These are phyloP conservation scores for Lichtheimia hyalospora DNA, from an alignment of 371 early-diverging fungal genomes.

Conservation along the genomic window DNA sequence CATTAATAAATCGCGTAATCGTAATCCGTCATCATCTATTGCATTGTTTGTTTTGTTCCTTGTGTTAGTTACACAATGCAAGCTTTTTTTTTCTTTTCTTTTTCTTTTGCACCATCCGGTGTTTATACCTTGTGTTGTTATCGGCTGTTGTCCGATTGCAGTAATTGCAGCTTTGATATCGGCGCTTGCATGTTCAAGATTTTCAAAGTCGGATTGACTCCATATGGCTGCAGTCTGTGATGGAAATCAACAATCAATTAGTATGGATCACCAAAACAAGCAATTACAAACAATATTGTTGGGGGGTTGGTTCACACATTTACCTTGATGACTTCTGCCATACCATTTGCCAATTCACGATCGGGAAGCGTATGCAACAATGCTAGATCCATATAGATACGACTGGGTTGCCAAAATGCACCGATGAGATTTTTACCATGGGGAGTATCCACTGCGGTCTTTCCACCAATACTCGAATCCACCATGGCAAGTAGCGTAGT, in stretches of 20 bases:
- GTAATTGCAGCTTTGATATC: slow-evolving; percentile 15
- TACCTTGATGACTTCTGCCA: slow-evolving; percentile 94
- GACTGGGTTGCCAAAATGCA: slow-evolving; percentile 93
- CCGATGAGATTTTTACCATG: slow-evolving; percentile 94
- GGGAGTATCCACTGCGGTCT: slow-evolving; percentile 92
- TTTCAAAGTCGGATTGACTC: slow-evolving; percentile 75
- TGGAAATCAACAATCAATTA: background rate
- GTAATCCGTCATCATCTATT: background rate
- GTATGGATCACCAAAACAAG: background rate
- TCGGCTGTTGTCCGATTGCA: slow-evolving; percentile 25
- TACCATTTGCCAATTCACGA: slow-evolving; percentile 91
- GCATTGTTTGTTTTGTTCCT: slow-evolving; percentile 3
- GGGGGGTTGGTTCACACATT: background rate
- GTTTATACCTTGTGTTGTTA: background rate
- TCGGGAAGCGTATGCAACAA: slow-evolving; percentile 81
- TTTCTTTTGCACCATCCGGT: background rate
- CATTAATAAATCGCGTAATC: slow-evolving; percentile 35
- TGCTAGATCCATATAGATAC: slow-evolving; percentile 84
- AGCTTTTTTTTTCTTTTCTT: background rate
- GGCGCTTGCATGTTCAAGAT: slow-evolving; percentile 19
- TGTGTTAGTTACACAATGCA: background rate
- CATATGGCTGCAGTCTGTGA: slow-evolving; percentile 85
- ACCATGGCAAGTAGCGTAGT: slow-evolving; percentile 97
- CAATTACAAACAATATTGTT: background rate
- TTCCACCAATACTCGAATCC: slow-evolving; percentile 94